phyloP scores from a whole-genome alignment of 257 asterid genomes.

The Salvia rosmarinus region DNA sequence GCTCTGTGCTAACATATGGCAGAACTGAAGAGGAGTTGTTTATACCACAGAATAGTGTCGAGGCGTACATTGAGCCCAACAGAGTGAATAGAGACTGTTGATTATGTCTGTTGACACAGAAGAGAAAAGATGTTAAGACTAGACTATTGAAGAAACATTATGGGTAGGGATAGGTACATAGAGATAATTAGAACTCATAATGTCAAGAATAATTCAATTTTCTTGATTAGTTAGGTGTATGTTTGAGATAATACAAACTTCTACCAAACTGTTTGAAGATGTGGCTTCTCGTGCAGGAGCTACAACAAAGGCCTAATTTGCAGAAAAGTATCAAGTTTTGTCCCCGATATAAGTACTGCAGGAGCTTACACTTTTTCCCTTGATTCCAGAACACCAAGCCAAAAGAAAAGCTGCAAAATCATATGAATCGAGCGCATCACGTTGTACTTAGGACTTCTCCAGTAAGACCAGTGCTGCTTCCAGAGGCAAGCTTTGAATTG shows the following conservation, averaged over 20 bases:
- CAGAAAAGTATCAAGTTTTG: too few species aligned
- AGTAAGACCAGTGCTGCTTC: slow-evolving; percentile 59
- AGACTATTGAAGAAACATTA: background rate
- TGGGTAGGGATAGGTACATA: too few species aligned
- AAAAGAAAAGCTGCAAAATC: slow-evolving; percentile 43
- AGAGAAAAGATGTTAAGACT: background rate
- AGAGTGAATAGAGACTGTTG: slow-evolving; percentile 55
- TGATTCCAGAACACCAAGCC: slow-evolving; percentile 46
- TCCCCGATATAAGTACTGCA: too few species aligned
- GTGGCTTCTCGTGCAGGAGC: background rate
- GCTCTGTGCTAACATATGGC: slow-evolving; percentile 50
- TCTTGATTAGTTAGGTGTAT: background rate
- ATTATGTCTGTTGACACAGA: slow-evolving; percentile 39
- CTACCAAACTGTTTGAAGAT: background rate
- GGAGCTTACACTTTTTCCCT: slow-evolving; percentile 49
- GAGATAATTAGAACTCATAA: too few species aligned
- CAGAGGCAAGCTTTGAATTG: slow-evolving; percentile 55
- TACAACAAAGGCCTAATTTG: background rate
- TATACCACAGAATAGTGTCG: slow-evolving; percentile 52
- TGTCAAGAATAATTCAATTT: too few species aligned
- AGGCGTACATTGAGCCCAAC: slow-evolving; percentile 48
- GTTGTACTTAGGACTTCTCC: slow-evolving; percentile 55
- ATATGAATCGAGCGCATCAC: slow-evolving; percentile 42
- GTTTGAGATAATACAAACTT: background rate
- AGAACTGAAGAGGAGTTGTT: slow-evolving; percentile 52